Percentiles rank a stretch among this genome's conserved stretches.
phyloP scores from a whole-genome alignment of 305 asterid genomes.

The Fraxinus ornus region DNA sequence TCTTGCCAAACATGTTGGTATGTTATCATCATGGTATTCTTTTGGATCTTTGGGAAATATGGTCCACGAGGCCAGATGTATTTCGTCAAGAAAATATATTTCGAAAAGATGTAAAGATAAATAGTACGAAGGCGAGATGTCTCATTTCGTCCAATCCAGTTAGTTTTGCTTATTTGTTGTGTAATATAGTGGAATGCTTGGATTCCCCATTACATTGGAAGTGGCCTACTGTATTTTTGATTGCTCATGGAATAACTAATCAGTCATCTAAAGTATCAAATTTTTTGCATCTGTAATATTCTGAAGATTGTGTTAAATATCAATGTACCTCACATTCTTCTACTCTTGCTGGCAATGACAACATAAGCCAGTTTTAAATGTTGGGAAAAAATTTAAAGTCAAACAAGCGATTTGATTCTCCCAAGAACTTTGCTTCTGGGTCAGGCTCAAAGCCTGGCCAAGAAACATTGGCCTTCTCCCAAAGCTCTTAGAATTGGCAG shows the following conservation, averaged over 20 bases:
- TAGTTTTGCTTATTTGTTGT: constrained; percentile 62
- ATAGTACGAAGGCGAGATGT: constrained; percentile 41
- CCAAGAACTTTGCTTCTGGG: too few species aligned
- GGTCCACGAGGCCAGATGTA: constrained; percentile 35
- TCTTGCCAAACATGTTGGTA: neutral
- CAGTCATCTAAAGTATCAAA: neutral
- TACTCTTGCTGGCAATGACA: neutral
- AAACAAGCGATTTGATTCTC: too few species aligned
- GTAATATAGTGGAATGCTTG: constrained; percentile 45
- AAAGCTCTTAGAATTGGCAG: too few species aligned
- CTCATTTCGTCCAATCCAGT: constrained; percentile 41
- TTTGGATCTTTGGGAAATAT: constrained; percentile 45
- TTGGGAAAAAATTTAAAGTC: neutral
- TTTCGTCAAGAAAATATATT: constrained; percentile 33
- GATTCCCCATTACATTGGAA: constrained; percentile 37
- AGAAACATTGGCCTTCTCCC: too few species aligned
- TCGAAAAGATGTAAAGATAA: constrained; percentile 49
- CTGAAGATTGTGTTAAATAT: neutral
- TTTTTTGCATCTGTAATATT: neutral
- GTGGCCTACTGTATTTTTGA: constrained; percentile 34
- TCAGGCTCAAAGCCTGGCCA: too few species aligned
- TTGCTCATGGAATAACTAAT: constrained; percentile 31
- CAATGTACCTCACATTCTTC: neutral
- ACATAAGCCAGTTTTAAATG: neutral
- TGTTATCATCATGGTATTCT: constrained; percentile 35